Base-by-base conservation (phyloP, 2,329 filamentous ascomycete species). In the Paecilomyces niveus region DNA sequence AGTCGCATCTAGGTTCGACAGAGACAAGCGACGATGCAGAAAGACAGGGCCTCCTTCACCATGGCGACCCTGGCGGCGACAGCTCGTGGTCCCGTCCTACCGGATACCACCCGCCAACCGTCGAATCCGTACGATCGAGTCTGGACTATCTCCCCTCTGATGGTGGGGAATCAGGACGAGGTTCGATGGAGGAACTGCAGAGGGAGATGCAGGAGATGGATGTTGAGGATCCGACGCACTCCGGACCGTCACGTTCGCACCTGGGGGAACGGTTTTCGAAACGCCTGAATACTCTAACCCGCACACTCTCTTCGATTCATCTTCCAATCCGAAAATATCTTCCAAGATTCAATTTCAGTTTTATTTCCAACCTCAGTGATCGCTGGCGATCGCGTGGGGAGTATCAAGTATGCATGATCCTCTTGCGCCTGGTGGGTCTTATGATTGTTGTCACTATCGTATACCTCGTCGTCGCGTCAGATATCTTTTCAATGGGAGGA, bases 141-240 rank as follows among this genome's bases (percentile, higher is more conserved):
- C 77, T 81, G 63, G 86, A 82, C 66, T 79, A 77, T 59, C 77
- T 80, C 63, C 81, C 78, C 54, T 84, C 83, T 61, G 79, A 78
- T 54, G 74, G 71, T 78, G 84, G 74, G 73, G 81, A 69, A 74
- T 81, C 77, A 72, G 72, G 78, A 73, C 66, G 76, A 72, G 65
- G 78, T 78, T 75, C 89, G 63, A 79, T 80, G 54, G 85, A 84
- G 32, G 85, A 86, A 62, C 82, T 94, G 66, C 86, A 90, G 62
- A 83, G 88, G 64, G 90, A 94, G 75, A 88, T 97, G 78, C 85
- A 95, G 70, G 89, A 97, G 81, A 86, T 96, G 82, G 91, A 95
- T 65, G 85, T 95, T 50, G 84, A 91, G 67, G 91, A 95, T 65
- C 85, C 85, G 18, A 72, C 70, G 18, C 65, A 65, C 45, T 66